A percentile compares a stretch with the other conserved stretches of the same genome.
Conservation (phyloP, 108 stramenopile species). For the Cyclostephanos tholiformis region DNA sequence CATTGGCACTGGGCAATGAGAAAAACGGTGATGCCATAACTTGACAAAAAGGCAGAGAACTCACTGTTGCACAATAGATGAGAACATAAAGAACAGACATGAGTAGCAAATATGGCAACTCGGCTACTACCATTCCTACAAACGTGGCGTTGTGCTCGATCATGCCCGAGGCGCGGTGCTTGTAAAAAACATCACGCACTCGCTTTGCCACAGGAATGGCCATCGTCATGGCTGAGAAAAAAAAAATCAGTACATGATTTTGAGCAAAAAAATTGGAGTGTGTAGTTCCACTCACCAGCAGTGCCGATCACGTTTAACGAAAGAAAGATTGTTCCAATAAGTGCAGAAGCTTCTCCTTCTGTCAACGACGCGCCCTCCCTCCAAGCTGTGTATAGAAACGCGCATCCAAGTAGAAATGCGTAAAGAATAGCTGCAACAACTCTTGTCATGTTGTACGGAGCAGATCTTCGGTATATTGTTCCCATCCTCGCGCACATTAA, state of each 20-base stretch:
- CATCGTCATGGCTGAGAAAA: conserved; percentile 70
- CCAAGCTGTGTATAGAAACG: conserved; percentile 45
- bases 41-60: background rate
- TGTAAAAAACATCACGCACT: conserved; percentile 75
- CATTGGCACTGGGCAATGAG: background rate
- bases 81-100: conserved; percentile 35
- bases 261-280: conserved; percentile 28
- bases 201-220: conserved; percentile 72
- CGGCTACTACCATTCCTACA: conserved; percentile 65
- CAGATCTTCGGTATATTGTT: conserved; percentile 73
- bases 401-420: conserved; percentile 66
- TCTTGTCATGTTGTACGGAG: conserved; percentile 74
- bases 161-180: conserved; percentile 77
- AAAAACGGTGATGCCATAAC: background rate
- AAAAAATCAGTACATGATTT: conserved; percentile 34
- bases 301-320: conserved; percentile 49
- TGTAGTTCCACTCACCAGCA: conserved; percentile 17
- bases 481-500: conserved; percentile 34
- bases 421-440: conserved; percentile 58
- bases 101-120: conserved; percentile 49
- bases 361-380: conserved; percentile 14
- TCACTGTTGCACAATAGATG: conserved; percentile 30
- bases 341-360: conserved; percentile 37
- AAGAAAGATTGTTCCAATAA: conserved; percentile 49
- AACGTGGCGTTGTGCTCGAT: conserved; percentile 58